A percentile compares a stretch with the other conserved stretches of the same genome.
Conservation (phyloP, 192 early-diverging fungal species). For the Glomus cerebriforme region DNA sequence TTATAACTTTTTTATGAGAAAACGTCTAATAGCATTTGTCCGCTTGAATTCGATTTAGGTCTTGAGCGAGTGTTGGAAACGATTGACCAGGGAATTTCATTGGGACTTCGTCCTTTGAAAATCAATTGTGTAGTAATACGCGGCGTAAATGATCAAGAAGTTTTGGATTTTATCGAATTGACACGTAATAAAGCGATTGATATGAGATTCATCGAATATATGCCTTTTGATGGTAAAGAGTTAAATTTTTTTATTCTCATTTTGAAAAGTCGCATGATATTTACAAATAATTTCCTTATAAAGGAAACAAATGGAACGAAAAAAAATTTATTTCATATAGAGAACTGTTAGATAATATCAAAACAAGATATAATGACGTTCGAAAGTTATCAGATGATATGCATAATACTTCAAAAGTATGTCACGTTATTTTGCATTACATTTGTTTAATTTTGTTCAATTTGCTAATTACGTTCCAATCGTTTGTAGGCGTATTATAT, state of each 20-base stretch:
- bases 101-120: conserved; percentile 78
- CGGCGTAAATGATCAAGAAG: conserved; percentile 82
- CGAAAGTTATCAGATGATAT: conserved; percentile 66
- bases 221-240: conserved; percentile 91
- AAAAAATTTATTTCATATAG: conserved; percentile 85
- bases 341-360: conserved; percentile 68
- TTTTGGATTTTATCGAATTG: conserved; percentile 81
- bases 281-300: background rate
- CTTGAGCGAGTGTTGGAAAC: conserved; percentile 76
- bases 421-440: background rate
- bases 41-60: conserved; percentile 40
- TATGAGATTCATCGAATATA: conserved; percentile 97
- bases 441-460: background rate
- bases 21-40: background rate
- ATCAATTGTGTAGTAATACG: conserved; percentile 94
- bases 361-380: conserved; percentile 58
- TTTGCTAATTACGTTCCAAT: background rate
- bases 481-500: conserved; percentile 62
- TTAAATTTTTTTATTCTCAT: background rate
- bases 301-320: conserved; percentile 84
- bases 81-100: conserved; percentile 65
- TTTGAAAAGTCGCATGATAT: background rate
- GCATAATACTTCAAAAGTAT: conserved; percentile 84
- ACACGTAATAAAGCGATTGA: conserved; percentile 75
- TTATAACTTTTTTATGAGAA: background rate